Percentiles rank a stretch among this genome's conserved stretches.
Conservation (phyloP, 805 yeast species). For the Candida montana region DNA sequence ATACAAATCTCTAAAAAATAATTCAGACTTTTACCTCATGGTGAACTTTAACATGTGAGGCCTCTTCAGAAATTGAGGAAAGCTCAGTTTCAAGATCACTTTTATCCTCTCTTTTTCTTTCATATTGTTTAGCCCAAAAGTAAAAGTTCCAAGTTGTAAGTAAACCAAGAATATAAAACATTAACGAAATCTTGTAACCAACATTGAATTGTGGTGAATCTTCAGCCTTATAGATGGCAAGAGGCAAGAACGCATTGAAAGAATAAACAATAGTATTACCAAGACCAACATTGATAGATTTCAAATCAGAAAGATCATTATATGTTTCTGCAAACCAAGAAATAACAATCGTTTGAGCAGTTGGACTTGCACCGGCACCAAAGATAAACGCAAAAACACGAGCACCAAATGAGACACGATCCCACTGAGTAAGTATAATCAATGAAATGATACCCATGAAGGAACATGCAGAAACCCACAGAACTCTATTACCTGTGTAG, state of each 20-base stretch:
- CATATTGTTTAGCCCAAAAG: neutral
- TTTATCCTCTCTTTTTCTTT: neutral
- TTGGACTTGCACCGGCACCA: neutral
- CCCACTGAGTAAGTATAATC: neutral
- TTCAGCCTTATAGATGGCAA: neutral
- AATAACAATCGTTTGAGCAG: neutral
- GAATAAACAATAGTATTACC: slow-evolving; percentile 1
- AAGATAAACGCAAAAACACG: slow-evolving; percentile 1
- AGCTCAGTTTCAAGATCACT: too few relatives aligned
- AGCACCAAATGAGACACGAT: neutral
- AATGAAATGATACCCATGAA: neutral
- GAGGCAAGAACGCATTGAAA: slow-evolving; percentile 4
- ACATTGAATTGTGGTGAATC: neutral
- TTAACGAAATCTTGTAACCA: slow-evolving; percentile 1
- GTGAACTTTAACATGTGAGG: too few relatives aligned
- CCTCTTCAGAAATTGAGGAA: too few relatives aligned
- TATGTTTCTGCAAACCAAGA: slow-evolving; percentile 5
- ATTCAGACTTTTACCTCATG: too few relatives aligned
- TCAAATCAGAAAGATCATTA: slow-evolving; percentile 2
- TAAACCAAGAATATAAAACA: neutral
- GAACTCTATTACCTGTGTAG: neutral
- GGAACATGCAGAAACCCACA: neutral
- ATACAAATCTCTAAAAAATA: too few relatives aligned
- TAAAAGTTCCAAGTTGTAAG: neutral
- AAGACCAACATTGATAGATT: neutral